phyloP scores from a whole-genome alignment of 257 asterid species.

The Scutellaria baicalensis region DNA sequence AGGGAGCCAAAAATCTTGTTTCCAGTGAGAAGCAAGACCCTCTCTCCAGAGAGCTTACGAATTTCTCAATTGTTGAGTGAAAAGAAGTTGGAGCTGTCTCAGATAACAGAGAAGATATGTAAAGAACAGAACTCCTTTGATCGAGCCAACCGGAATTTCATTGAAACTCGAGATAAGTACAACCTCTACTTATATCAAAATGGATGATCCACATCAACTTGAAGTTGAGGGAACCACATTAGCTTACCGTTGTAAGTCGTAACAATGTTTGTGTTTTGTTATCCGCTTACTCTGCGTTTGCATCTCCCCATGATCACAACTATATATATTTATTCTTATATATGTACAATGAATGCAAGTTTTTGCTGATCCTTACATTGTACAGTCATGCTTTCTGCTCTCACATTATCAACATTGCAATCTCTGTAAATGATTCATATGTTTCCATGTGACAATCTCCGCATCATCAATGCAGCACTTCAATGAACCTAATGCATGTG shows the following conservation, averaged over 20 bases:
- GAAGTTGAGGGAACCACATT: background rate
- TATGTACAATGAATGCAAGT: too few relatives aligned
- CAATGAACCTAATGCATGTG: too few relatives aligned
- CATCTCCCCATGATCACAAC: too few relatives aligned
- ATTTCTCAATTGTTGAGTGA: background rate
- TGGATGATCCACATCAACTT: background rate
- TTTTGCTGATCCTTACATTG: too few relatives aligned
- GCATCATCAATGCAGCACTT: too few relatives aligned
- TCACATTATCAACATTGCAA: too few relatives aligned
- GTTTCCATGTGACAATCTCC: too few relatives aligned
- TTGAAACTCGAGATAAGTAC: background rate
- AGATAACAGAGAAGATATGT: background rate
- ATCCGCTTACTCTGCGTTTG: background rate
- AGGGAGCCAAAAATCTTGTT: conserved; percentile 44
- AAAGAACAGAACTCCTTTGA: background rate
- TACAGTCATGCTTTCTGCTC: too few relatives aligned
- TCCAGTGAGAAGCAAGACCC: conserved; percentile 26
- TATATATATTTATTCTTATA: too few relatives aligned
- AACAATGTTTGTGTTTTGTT: background rate
- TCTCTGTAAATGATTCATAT: too few relatives aligned
- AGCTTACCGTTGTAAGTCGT: background rate
- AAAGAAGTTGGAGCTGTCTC: background rate
- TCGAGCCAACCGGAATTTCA: background rate
- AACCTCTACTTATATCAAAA: background rate
- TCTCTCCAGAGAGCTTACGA: background rate